Evolutionary conservation across 75 land plant genomes (phyloP), one percentile per base, ranked within the genome.

Genomic region (Adiantum capillusveneris): DNA sequence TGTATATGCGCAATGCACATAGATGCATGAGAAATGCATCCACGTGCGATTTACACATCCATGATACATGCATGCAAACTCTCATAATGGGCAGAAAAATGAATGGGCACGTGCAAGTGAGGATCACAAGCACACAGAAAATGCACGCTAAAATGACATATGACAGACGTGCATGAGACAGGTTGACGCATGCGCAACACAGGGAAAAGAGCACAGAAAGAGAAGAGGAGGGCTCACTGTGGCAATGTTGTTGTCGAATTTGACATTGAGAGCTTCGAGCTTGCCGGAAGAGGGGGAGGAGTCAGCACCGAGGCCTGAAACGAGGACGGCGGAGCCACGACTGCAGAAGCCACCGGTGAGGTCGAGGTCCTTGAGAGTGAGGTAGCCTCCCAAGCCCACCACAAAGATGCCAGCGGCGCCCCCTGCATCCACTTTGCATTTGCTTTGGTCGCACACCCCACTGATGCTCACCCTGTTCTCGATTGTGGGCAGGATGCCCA

Each of bases 291-390:
- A 26, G 14, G 0, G 7, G 36, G 29, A 2, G 31, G 29, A 37
- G 20, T 51, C 30, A 25, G 64, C 22, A 19, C 64, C 64, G 19
- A 53, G 50, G 16, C 74, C 74, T 9, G 74, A 57, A 3, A 71
- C 74, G 13, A 63, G 49, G 21, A 71, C 62, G 0, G 74, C 74
- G 1, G 74, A 12, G 20, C 74, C 74, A 18, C 53, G 46, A 13
- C 26, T 58, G 53, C 74, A 71, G 14, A 31, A 31, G 1, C 69
- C 74, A 6, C 68, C 68, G 9, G 74, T 65, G 31, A 71, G 26
- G 31, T 64, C 68, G 19, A 71, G 29, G 54, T 71, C 56, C 49
- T 71, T 71, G 21, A 71, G 44, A 11, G 74, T 71, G n/a, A 71
- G 61, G 7, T 48, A 44, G 43, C 74, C 74, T 11, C 66, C 44